Evolutionary conservation across 208 protist genomes (phyloP).

Genomic region (Leishmania aethiopica): DNA sequence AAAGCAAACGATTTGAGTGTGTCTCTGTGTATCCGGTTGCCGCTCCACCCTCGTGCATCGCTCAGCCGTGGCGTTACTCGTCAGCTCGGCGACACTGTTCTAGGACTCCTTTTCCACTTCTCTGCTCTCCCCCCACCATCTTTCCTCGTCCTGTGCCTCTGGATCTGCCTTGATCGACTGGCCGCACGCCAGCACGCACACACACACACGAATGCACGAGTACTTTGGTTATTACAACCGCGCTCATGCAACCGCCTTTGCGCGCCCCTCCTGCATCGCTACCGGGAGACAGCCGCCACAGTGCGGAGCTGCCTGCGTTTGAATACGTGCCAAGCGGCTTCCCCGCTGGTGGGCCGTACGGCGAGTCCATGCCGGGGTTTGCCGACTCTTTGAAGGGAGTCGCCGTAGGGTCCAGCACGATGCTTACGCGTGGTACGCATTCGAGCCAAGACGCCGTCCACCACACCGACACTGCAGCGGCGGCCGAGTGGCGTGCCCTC

Average conservation of each 20-base stretch:
- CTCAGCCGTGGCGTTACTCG: background rate
- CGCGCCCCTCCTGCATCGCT: background rate
- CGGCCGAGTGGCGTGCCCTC: slow-evolving; percentile 31
- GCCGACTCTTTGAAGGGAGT: background rate
- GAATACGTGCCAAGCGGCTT: slow-evolving; percentile 33
- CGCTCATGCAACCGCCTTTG: background rate
- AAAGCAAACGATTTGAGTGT: background rate
- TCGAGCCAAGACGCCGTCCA: background rate
- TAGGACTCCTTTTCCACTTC: slow-evolving; percentile 1
- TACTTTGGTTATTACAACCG: background rate
- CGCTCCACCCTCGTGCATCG: background rate
- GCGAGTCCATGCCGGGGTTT: background rate
- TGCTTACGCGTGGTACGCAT: background rate
- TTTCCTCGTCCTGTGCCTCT: slow-evolving; percentile 1
- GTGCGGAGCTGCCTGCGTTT: background rate
- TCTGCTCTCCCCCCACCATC: background rate
- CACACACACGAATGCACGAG: background rate
- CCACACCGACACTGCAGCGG: slow-evolving; percentile 14
- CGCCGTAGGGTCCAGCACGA: background rate
- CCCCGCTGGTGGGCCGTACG: background rate
- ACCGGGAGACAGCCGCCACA: background rate
- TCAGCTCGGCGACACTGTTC: background rate
- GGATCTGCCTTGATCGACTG: background rate
- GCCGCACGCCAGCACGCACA: background rate
- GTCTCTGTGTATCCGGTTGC: background rate